Conservation (phyloP, 148 eudicot genomes). For the Camellia sinensis region DNA sequence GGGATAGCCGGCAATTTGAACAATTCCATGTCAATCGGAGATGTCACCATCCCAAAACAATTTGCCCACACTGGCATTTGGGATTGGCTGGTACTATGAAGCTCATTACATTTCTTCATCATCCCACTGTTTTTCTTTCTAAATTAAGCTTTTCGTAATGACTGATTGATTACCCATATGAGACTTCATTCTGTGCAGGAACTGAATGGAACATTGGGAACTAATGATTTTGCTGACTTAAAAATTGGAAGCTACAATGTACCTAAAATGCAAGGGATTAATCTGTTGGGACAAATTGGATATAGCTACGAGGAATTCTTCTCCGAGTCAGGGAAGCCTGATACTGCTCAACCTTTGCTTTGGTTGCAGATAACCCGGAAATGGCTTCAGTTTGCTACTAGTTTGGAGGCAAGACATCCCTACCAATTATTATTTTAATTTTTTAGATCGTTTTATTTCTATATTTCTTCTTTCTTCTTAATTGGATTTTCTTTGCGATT, state of each 20-base stretch:
- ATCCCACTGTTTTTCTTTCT: too few relatives aligned
- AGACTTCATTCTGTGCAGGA: constrained; percentile 15
- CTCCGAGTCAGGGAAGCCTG: constrained; percentile 15
- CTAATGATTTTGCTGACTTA: constrained; percentile 18
- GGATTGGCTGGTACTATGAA: neutral
- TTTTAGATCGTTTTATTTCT: neutral
- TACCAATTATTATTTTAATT: neutral
- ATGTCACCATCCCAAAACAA: constrained; percentile 17
- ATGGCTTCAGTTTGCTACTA: constrained; percentile 21
- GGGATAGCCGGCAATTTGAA: constrained; percentile 29
- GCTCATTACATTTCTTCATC: too few relatives aligned
- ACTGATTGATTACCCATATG: too few relatives aligned
- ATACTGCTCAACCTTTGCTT: constrained; percentile 13
- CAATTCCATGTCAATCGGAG: constrained; percentile 26
- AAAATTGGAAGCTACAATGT: constrained; percentile 23
- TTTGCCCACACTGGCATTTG: too few relatives aligned
- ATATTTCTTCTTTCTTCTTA: neutral
- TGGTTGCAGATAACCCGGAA: constrained; percentile 14
- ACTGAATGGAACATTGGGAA: constrained; percentile 9
- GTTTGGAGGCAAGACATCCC: constrained; percentile 13
- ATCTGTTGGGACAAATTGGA: constrained; percentile 19
- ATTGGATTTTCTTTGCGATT: too few relatives aligned
- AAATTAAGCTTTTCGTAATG: too few relatives aligned
- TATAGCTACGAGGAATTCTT: constrained; percentile 19
- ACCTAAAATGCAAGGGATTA: constrained; percentile 9